Conservation (phyloP, 768 basidiomycete genomes). For the Inosperma sp. region DNA sequence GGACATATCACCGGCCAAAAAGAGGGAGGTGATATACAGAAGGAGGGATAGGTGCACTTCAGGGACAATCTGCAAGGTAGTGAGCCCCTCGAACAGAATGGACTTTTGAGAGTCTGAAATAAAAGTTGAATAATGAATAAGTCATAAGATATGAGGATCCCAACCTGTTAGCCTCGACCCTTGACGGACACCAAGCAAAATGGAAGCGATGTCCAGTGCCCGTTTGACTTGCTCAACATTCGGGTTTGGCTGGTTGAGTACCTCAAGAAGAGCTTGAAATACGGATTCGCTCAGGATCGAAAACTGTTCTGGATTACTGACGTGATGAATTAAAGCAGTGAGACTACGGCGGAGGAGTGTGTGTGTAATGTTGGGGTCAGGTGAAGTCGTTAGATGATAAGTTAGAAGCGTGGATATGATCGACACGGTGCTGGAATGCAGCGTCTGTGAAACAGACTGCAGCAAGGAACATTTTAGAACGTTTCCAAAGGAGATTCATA, state of each 20-base stretch:
- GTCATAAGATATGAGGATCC: slow-evolving; percentile 18
- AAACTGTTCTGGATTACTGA: slow-evolving; percentile 65
- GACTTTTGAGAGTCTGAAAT: slow-evolving; percentile 34
- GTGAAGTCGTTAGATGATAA: slow-evolving; percentile 43
- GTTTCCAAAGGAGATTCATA: too few relatives aligned
- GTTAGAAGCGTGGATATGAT: slow-evolving; percentile 58
- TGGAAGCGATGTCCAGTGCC: slow-evolving; percentile 51
- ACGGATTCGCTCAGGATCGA: slow-evolving; percentile 51
- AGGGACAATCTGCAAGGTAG: slow-evolving; percentile 26
- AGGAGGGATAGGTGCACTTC: slow-evolving; percentile 32
- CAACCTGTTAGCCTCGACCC: slow-evolving; percentile 64
- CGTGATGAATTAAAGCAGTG: slow-evolving; percentile 81
- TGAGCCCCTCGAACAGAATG: slow-evolving; percentile 30
- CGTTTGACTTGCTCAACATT: slow-evolving; percentile 42
- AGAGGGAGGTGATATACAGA: slow-evolving; percentile 36
- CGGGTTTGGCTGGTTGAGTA: slow-evolving; percentile 14
- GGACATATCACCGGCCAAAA: slow-evolving; percentile 42
- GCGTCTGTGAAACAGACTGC: slow-evolving; percentile 75
- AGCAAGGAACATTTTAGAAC: not conserved
- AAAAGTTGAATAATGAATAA: not conserved
- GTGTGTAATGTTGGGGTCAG: slow-evolving; percentile 39
- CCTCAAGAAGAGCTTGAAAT: slow-evolving; percentile 33
- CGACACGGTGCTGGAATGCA: slow-evolving; percentile 73
- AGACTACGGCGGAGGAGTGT: slow-evolving; percentile 65
- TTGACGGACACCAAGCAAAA: slow-evolving; percentile 60